These are phyloP conservation scores for Komagataella mondaviorum DNA, from an alignment of 805 yeast species.

Conservation along the genomic window DNA sequence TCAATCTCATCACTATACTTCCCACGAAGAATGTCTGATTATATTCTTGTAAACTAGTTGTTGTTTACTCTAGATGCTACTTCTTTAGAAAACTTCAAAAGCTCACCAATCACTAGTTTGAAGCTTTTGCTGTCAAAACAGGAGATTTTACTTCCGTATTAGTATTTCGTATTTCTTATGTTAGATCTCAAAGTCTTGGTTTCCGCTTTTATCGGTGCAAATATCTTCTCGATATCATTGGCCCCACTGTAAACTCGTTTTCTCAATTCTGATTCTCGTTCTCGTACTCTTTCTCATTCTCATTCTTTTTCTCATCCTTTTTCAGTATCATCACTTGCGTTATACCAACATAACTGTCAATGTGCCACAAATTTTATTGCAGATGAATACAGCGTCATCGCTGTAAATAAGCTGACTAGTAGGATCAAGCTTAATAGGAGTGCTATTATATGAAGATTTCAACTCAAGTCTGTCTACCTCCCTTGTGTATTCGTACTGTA, in stretches of 20 bases:
- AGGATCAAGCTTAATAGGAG: not conserved
- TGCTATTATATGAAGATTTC: not conserved
- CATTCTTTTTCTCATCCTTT: too few species aligned
- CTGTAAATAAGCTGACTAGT: not conserved
- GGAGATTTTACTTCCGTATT: not conserved
- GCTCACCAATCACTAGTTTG: not conserved
- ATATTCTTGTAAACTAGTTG: too few species aligned
- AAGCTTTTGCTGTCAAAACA: not conserved
- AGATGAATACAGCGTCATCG: not conserved
- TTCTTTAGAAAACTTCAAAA: too few species aligned
- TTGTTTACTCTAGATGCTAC: not conserved
- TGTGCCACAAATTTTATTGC: not conserved
- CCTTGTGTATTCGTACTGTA: not conserved
- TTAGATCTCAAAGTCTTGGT: not conserved
- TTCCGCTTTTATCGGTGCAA: not conserved
- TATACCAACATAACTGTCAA: not conserved
- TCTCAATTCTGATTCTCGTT: too few species aligned
- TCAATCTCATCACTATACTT: not conserved
- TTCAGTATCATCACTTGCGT: not conserved
- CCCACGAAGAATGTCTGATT: not conserved
- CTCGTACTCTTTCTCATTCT: too few species aligned
- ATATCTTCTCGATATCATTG: not conserved
- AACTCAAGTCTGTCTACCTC: not conserved
- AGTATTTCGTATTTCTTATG: not conserved
- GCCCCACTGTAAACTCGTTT: not conserved